Percentiles rank a stretch among this genome's conserved stretches.
Conservation (phyloP, 1,284 basidiomycete genomes). For the Rhodotorula sp. region DNA sequence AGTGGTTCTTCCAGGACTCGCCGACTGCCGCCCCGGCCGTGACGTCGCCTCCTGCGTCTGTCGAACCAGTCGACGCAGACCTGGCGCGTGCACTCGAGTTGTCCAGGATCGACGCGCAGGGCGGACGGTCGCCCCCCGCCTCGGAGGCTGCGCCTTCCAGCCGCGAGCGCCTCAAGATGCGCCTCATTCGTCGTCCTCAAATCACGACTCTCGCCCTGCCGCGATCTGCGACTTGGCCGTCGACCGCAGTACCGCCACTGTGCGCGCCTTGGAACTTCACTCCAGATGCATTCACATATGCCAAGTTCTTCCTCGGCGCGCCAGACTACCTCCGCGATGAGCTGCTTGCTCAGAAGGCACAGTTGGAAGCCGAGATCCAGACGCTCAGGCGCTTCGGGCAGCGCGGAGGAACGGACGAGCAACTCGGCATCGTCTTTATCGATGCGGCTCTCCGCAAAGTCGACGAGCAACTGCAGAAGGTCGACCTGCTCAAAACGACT, state of each 20-base stretch:
- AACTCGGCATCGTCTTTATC: slow-evolving; percentile 74
- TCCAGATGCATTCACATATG: slow-evolving; percentile 82
- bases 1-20: slow-evolving; percentile 51
- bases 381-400: slow-evolving; percentile 34
- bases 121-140: neutral
- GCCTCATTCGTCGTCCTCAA: slow-evolving; percentile 86
- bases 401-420: slow-evolving; percentile 61
- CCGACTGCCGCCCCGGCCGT: neutral
- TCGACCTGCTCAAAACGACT: slow-evolving; percentile 66
- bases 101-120: slow-evolving; percentile 18
- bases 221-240: slow-evolving; percentile 87
- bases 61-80: slow-evolving; percentile 15
- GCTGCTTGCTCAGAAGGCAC: slow-evolving; percentile 65
- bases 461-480: slow-evolving; percentile 71
- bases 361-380: slow-evolving; percentile 51
- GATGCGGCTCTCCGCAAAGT: slow-evolving; percentile 74
- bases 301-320: slow-evolving; percentile 95
- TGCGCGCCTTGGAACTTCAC: slow-evolving; percentile 93
- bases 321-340: slow-evolving; percentile 73
- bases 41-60: neutral
- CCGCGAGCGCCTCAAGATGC: slow-evolving; percentile 62
- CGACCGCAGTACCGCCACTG: slow-evolving; percentile 81
- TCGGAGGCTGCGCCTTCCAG: neutral
- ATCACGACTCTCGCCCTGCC: slow-evolving; percentile 95
- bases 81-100: slow-evolving; percentile 27